Evolutionary conservation across 192 early-diverging fungal genomes (phyloP).

Genomic region (Coemansia sp.): DNA sequence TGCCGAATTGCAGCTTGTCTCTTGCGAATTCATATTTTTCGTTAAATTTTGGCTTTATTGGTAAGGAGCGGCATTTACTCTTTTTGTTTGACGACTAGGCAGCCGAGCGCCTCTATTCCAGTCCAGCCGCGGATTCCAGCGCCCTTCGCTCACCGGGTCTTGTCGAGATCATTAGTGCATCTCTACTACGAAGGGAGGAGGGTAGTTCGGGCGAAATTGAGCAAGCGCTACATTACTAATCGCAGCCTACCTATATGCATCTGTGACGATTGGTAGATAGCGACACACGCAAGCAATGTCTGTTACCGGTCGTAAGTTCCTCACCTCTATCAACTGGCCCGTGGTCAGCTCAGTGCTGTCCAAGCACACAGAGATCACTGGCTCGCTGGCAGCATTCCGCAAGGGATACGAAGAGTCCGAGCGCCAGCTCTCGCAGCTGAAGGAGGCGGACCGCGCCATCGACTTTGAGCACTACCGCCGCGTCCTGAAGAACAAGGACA

Average conservation of each 20-base stretch:
- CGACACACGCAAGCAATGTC: constrained; percentile 35
- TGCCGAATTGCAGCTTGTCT: neutral
- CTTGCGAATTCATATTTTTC: neutral
- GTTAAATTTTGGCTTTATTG: neutral
- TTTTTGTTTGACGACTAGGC: neutral
- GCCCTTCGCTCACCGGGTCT: neutral
- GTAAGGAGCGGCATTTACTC: neutral
- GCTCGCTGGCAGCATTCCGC: constrained; percentile 86
- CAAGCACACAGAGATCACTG: constrained; percentile 87
- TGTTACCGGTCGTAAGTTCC: constrained; percentile 62
- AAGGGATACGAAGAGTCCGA: constrained; percentile 92
- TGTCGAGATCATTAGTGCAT: too few species aligned
- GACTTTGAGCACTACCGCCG: constrained; percentile 90
- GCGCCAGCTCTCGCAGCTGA: constrained; percentile 79
- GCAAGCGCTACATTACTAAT: neutral
- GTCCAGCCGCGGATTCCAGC: neutral
- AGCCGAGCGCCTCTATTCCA: neutral
- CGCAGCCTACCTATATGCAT: neutral
- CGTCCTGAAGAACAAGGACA: constrained; percentile 88
- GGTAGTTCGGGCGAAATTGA: too few species aligned
- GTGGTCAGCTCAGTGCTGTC: constrained; percentile 79
- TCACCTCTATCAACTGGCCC: constrained; percentile 86
- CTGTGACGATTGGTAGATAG: neutral
- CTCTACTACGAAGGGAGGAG: too few species aligned
- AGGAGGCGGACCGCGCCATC: constrained; percentile 78